Evolutionary conservation across 1,139 yeast species (phyloP), one percentile per base, ranked within the genome.

Genomic region (Pichia sp.): DNA sequence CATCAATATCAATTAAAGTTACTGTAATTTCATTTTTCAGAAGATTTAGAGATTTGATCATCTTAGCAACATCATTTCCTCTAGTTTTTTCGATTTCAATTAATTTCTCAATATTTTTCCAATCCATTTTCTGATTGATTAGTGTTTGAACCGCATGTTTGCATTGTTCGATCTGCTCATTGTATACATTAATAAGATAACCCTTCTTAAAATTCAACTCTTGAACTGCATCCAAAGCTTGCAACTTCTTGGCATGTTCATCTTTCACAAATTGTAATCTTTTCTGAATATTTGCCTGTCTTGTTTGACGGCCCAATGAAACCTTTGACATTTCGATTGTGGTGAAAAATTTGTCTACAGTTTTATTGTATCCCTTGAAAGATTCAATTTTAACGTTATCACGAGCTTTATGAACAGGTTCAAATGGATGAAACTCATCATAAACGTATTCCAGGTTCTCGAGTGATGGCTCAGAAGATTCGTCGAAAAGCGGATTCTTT

Each of bases 121-220:
- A 92, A 60, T 92, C 97, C 90, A 87, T 86, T 52, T 87, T 94
- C 59, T 86, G 95, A 44, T 82, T 80, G 5, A 90, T 53, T 46
- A 86, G 65, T 1, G 68, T 68, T 48, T 80, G 82, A 7, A 92
- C 83, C 9, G 86, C 82, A 11, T 62, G 66, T 48, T 77, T 81
- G 41, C 95, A 88, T 29, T 77, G 77, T 45, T 84, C 92, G 3
- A 90, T 90, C 35, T 77, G 59, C 33, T 78, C 79, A 3, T 94
- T 83, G 59, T 84, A 73, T 36, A 72, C 67, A 49, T 85, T 84
- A 37, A 92, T 79, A 5, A 85, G 69, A 52, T 79, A 81, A 11
- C 96, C 97, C 54, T 81, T 81, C 49, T 69, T 68, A 46, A 75
- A 76, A 55, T 86, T 85, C 4, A 72, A 57, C 40, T 75, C 74